Percentiles rank a stretch among this genome's conserved stretches.
phyloP scores from a whole-genome alignment of 2,329 filamentous ascomycete species.

The Exophiala spinifera region DNA sequence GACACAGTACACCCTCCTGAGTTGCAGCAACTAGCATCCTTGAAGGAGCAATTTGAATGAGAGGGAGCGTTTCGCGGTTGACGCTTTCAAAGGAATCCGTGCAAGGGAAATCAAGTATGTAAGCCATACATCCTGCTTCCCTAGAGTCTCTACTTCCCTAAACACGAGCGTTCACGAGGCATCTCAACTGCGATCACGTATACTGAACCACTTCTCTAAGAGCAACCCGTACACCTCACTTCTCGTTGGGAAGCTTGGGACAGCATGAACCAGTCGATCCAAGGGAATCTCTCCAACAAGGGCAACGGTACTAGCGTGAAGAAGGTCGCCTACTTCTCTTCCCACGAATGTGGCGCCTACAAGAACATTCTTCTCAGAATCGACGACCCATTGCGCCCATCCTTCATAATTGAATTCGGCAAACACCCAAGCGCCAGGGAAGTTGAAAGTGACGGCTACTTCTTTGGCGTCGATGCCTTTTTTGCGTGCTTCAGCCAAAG shows the following conservation, averaged over 20 bases:
- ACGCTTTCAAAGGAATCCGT: too few relatives aligned
- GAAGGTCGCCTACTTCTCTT: constrained; percentile 11
- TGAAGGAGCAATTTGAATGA: too few relatives aligned
- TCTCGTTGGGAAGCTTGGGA: constrained; percentile 11
- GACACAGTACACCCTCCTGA: too few relatives aligned
- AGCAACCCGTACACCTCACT: constrained; percentile 7
- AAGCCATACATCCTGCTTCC: too few relatives aligned
- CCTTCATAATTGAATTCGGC: constrained; percentile 12
- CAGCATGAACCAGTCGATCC: constrained; percentile 10
- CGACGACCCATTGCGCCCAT: constrained; percentile 20
- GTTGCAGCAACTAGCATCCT: too few relatives aligned
- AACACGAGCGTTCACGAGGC: not conserved
- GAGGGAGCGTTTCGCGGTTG: too few relatives aligned
- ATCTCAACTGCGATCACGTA: not conserved
- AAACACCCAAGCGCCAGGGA: constrained; percentile 11
- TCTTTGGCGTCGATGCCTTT: constrained; percentile 8
- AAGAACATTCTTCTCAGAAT: constrained; percentile 8
- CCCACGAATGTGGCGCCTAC: constrained; percentile 18
- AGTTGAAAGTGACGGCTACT: constrained; percentile 1
- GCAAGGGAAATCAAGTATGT: too few relatives aligned
- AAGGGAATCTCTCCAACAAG: constrained; percentile 12
- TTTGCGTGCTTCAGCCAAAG: constrained; percentile 4
- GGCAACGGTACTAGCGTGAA: constrained; percentile 17
- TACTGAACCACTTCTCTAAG: constrained; percentile 1
- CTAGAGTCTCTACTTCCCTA: too few relatives aligned